A percentile compares a stretch with the other conserved stretches of the same genome.
These are phyloP conservation scores for Aspergillus sp. DNA, from an alignment of 2,329 filamentous ascomycete species.

Conservation along the genomic window DNA sequence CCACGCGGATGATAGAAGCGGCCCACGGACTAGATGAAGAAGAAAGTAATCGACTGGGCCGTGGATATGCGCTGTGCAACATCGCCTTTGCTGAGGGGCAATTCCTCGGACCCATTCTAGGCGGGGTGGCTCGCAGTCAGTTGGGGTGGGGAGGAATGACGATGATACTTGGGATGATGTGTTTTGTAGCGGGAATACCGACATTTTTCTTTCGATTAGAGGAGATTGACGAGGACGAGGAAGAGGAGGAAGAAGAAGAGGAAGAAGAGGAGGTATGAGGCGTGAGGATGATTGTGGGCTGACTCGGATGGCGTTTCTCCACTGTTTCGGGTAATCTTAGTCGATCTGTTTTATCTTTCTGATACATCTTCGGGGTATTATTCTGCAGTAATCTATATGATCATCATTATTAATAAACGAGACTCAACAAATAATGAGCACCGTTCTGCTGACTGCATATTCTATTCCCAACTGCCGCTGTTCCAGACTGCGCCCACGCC, in stretches of 20 bases:
- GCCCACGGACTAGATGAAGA: too few species aligned
- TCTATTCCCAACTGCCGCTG: too few species aligned
- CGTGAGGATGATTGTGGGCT: neutral
- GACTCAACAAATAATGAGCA: too few species aligned
- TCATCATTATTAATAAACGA: too few species aligned
- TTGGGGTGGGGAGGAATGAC: slow-evolving; percentile 4
- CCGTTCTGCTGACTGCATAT: too few species aligned
- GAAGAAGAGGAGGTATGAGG: neutral
- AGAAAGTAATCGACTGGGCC: neutral
- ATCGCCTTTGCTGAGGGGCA: slow-evolving; percentile 5
- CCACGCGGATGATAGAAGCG: too few species aligned
- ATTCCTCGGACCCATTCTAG: slow-evolving; percentile 1
- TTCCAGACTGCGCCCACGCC: too few species aligned
- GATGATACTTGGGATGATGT: neutral
- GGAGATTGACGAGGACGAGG: neutral
- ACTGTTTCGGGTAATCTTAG: too few species aligned
- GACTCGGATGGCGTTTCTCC: too few species aligned
- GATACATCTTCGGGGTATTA: too few species aligned
- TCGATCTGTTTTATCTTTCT: too few species aligned
- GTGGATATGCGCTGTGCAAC: slow-evolving; percentile 3
- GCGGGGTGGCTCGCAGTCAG: neutral
- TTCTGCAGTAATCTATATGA: too few species aligned
- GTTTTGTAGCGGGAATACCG: neutral
- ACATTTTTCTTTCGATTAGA: neutral
- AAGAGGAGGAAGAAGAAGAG: neutral